Percentiles rank a stretch among this genome's conserved stretches.
Conservation (phyloP, 2,329 filamentous ascomycete species). For the Aspergillus brasiliensis region DNA sequence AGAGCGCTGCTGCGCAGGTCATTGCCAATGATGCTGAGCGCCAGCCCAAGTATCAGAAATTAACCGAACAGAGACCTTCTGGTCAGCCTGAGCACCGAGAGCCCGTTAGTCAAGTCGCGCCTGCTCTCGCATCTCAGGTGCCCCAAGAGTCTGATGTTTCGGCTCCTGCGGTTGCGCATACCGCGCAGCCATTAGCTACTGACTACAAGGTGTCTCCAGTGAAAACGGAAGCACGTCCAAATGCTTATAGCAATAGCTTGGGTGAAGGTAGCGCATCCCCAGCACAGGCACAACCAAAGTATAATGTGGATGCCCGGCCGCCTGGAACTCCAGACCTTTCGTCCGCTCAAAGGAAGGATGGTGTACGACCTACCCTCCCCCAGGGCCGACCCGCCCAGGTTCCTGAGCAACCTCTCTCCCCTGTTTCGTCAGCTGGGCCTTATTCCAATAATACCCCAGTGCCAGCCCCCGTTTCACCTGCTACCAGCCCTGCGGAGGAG, state of each 20-base stretch:
- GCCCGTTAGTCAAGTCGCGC: constrained; percentile 10
- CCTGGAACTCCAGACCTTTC: constrained; percentile 20
- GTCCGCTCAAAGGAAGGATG: constrained; percentile 29
- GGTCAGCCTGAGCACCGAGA: constrained; percentile 13
- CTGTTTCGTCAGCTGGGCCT: constrained; percentile 67
- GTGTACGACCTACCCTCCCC: constrained; percentile 31
- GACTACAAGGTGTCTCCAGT: constrained; percentile 20
- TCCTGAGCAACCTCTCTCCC: constrained; percentile 47
- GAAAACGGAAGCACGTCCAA: constrained; percentile 26
- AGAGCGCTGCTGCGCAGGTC: constrained; percentile 17
- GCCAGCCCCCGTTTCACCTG: constrained; percentile 67
- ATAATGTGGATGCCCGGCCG: constrained; percentile 17
- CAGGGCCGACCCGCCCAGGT: constrained; percentile 26
- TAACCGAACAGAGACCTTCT: constrained; percentile 10
- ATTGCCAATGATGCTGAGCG: constrained; percentile 8
- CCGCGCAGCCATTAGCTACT: constrained; percentile 55
- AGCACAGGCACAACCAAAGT: constrained; percentile 20
- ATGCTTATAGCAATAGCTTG: constrained; percentile 27
- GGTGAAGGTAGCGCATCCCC: constrained; percentile 23
- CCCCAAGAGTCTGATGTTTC: constrained; percentile 15
- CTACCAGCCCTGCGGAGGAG: constrained; percentile 74
- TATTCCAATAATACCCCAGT: constrained; percentile 74
- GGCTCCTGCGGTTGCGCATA: constrained; percentile 41
- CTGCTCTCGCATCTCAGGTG: constrained; percentile 14
- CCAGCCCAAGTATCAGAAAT: constrained; percentile 6